These are phyloP conservation scores for Hamamelis virginiana DNA, from an alignment of 164 flowering plant species.

Conservation along the genomic window DNA sequence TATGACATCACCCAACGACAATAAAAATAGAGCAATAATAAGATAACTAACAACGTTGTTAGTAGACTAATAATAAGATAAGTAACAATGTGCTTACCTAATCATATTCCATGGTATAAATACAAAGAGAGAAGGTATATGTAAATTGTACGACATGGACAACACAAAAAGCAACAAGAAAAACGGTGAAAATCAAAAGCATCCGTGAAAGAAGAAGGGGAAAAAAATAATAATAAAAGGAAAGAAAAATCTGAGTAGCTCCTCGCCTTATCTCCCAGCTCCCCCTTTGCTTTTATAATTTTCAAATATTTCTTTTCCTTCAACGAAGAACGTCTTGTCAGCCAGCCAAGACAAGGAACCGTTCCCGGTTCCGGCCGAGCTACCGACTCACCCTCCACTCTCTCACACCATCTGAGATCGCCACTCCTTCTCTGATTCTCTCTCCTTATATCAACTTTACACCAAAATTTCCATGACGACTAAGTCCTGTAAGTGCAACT, in stretches of 20 bases:
- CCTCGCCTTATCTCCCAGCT: conserved; percentile 23
- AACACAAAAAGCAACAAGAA: not conserved
- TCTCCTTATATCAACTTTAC: not conserved
- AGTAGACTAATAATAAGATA: no score
- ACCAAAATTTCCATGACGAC: conserved; percentile 8
- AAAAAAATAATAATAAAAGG: not conserved
- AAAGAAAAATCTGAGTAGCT: conserved; percentile 17
- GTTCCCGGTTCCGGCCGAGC: conserved; percentile 20
- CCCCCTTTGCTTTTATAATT: conserved; percentile 17
- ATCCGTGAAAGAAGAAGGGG: conserved; percentile 10
- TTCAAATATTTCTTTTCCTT: conserved; percentile 22
- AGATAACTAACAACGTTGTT: no score
- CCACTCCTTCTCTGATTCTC: not conserved
- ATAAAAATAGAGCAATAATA: no score
- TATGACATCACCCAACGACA: no score
- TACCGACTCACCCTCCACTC: not conserved
- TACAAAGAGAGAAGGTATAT: no score
- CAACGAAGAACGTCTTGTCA: conserved; percentile 38
- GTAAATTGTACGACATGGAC: no score
- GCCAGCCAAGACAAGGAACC: conserved; percentile 23
- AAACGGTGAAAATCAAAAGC: not conserved
- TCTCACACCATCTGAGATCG: not conserved
- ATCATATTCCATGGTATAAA: no score
- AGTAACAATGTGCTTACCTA: no score
- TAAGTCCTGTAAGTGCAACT: conserved; percentile 22